Evolutionary conservation across 805 yeast genomes (phyloP), one percentile per base, ranked within the genome.

Genomic region (Wickerhamiella brachini): DNA sequence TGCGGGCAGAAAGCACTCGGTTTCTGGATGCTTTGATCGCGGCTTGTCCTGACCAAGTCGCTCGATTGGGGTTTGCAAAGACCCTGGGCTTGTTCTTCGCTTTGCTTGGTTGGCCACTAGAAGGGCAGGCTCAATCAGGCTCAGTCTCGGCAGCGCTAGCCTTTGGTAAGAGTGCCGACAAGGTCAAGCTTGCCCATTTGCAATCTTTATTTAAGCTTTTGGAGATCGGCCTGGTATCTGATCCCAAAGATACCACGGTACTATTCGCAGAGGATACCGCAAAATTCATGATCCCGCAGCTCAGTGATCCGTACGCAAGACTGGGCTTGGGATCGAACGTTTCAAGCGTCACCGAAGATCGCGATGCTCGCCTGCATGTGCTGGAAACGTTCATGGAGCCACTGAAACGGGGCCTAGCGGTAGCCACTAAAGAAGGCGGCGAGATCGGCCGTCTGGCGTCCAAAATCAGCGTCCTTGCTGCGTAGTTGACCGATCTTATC

Each of bases 1-100:
- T 93, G 24, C 75, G 95, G 51, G 76, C 78, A 45, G 88, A 85
- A 53, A 79, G 95, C 1, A 77, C 90, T 0, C 77, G 74, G 52
- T 85, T 83, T 58, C 67, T 89, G 23, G 71, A 73, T 41, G 71
- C 80, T 2, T 62, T 88, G 50, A 63, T 87, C n/a, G 70, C 73
- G 23, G 49, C 49, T 45, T 52, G 56, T 24, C 57, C 61, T 1
- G 24, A 44, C 21, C 53, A 53, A 44, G 38, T 51, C 13, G 54
- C 54, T 5, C 52, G 62, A 2, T 52, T 50, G 15, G 60, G 62
- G 15, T 60, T 59, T 38, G 53, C 57, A 15, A 51, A 54, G 18
- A 58, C 62, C 1, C 65, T 93, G 51, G 73, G 75, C 52, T 77
- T 83, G 44, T 80, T 78, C 56, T 78, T 85, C 65, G 77, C 82